Conservation (phyloP, 2,329 filamentous ascomycete genomes). For the Truncatella angustata region DNA sequence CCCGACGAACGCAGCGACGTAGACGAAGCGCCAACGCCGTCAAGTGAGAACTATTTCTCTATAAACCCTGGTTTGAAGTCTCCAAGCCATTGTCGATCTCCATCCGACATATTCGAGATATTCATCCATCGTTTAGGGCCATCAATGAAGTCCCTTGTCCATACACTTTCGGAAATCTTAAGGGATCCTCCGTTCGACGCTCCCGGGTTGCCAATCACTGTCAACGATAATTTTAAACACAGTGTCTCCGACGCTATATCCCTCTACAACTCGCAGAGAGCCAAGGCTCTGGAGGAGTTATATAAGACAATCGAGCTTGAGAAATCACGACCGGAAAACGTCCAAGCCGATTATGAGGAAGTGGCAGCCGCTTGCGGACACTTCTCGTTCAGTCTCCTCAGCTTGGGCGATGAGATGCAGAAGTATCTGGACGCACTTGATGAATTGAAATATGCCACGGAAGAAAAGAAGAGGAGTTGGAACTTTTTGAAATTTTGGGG, state of each 20-base stretch:
- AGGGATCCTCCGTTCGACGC: slow-evolving; percentile 80
- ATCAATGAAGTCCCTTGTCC: slow-evolving; percentile 94
- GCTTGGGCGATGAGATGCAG: slow-evolving; percentile 87
- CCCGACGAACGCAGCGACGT: slow-evolving; percentile 55
- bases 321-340: slow-evolving; percentile 65
- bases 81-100: slow-evolving; percentile 46
- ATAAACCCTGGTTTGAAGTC: slow-evolving; percentile 12
- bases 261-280: slow-evolving; percentile 74
- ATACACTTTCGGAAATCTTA: slow-evolving; percentile 84
- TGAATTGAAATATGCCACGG: slow-evolving; percentile 72
- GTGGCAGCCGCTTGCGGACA: slow-evolving; percentile 97
- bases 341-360: slow-evolving; percentile 93
- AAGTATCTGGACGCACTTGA: slow-evolving; percentile 81
- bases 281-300: slow-evolving; percentile 72
- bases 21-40: slow-evolving; percentile 33
- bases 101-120: slow-evolving; percentile 84
- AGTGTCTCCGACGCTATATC: slow-evolving; percentile 79
- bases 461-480: slow-evolving; percentile 67
- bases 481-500: slow-evolving; percentile 83
- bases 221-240: slow-evolving; percentile 76
- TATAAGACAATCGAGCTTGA: slow-evolving; percentile 78
- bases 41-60: slow-evolving; percentile 5
- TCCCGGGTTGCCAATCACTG: slow-evolving; percentile 65
- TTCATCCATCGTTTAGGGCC: slow-evolving; percentile 89
- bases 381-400: slow-evolving; percentile 87